Conservation (phyloP, 2,329 filamentous ascomycete species). For the Penicillium olsonii region DNA sequence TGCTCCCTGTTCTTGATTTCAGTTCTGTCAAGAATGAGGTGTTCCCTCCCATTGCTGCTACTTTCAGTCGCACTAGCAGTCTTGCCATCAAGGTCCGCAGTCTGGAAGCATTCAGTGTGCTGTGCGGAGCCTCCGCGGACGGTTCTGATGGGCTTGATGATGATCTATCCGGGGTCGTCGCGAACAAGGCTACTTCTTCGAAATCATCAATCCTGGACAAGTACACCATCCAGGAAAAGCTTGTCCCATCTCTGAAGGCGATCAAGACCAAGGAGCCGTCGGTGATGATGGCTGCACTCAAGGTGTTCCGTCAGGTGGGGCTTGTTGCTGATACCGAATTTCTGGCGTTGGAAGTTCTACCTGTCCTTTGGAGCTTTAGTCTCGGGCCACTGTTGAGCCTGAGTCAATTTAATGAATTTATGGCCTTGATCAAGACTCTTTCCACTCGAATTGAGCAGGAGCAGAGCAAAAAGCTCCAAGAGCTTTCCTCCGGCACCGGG, state of each 20-base stretch:
- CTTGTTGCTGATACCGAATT: slow-evolving; percentile 83
- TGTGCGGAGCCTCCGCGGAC: slow-evolving; percentile 75
- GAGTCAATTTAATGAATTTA: slow-evolving; percentile 84
- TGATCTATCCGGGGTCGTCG: slow-evolving; percentile 67
- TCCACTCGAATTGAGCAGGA: slow-evolving; percentile 83
- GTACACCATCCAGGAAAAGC: slow-evolving; percentile 97
- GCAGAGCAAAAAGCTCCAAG: slow-evolving; percentile 83
- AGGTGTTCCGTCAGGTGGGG: slow-evolving; percentile 81
- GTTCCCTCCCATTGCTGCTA: slow-evolving; percentile 85
- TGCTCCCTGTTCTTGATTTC: slow-evolving; percentile 90
- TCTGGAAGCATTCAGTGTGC: slow-evolving; percentile 82
- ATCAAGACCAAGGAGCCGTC: slow-evolving; percentile 98
- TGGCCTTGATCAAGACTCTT: slow-evolving; percentile 80
- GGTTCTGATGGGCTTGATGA: slow-evolving; percentile 55
- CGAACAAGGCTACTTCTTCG: slow-evolving; percentile 58
- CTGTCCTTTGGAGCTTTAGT: slow-evolving; percentile 87
- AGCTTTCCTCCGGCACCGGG: slow-evolving; percentile 67
- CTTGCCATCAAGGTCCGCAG: slow-evolving; percentile 93
- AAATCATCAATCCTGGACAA: slow-evolving; percentile 86
- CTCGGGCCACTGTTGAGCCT: slow-evolving; percentile 86
- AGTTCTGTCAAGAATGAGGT: slow-evolving; percentile 96
- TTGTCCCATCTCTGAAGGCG: slow-evolving; percentile 82
- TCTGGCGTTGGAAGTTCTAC: slow-evolving; percentile 85
- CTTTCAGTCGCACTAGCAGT: slow-evolving; percentile 91
- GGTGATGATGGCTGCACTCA: slow-evolving; percentile 91